A percentile compares a stretch with the other conserved stretches of the same genome.
phyloP scores from a whole-genome alignment of 2,329 filamentous ascomycete genomes.

The Xylaria sp. region DNA sequence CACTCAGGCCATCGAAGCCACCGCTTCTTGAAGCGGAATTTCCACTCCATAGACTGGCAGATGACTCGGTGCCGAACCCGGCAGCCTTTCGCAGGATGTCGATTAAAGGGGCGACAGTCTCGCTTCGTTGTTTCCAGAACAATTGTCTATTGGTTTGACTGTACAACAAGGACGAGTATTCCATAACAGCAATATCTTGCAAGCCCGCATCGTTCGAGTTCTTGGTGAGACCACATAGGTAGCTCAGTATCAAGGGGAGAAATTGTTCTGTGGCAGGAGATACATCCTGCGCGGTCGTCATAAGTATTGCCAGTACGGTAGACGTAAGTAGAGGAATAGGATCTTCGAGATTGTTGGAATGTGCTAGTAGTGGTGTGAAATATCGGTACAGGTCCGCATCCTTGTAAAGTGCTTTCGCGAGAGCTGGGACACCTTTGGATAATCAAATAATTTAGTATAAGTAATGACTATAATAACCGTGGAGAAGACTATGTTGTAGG shows the following conservation, averaged over 20 bases:
- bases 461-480: background rate
- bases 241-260: constrained; percentile 83
- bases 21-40: constrained; percentile 64
- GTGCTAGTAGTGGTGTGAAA: constrained; percentile 83
- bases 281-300: constrained; percentile 73
- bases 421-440: constrained; percentile 72
- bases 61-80: constrained; percentile 71
- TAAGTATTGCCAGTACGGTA: constrained; percentile 82
- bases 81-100: constrained; percentile 84
- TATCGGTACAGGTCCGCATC: constrained; percentile 83
- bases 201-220: constrained; percentile 82
- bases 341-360: constrained; percentile 78
- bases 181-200: constrained; percentile 94
- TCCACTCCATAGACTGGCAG: constrained; percentile 70
- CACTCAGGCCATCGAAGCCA: constrained; percentile 74
- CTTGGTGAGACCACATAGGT: constrained; percentile 85
- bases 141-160: constrained; percentile 77
- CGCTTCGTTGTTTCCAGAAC: constrained; percentile 90
- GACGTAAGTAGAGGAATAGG: constrained; percentile 90
- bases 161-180: constrained; percentile 86
- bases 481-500: background rate
- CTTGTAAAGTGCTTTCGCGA: constrained; percentile 80
- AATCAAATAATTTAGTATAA: constrained; percentile 15
- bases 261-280: constrained; percentile 74
- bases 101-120: constrained; percentile 84